A percentile compares a stretch with the other conserved stretches of the same genome.
phyloP scores from a whole-genome alignment of 2,329 filamentous ascomycete genomes.

The Aspergillus sp. region DNA sequence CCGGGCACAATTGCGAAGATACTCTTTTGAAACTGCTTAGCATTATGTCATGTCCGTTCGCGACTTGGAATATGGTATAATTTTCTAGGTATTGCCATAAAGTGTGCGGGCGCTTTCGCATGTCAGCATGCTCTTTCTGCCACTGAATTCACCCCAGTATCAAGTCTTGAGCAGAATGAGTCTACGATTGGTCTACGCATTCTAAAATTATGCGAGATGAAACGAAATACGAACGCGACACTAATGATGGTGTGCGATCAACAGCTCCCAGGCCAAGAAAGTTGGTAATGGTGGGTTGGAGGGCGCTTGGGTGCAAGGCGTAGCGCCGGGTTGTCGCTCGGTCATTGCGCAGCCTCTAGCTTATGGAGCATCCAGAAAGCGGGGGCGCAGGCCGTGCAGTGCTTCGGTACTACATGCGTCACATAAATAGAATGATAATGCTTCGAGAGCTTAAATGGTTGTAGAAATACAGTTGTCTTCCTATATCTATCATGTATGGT shows the following conservation, averaged over 20 bases:
- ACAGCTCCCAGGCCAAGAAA: background rate
- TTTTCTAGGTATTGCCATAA: background rate
- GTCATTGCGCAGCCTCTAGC: background rate
- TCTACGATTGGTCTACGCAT: background rate
- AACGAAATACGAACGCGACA: background rate
- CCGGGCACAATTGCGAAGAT: background rate
- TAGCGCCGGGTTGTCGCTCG: background rate
- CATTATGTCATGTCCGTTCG: background rate
- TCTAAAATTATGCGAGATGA: background rate
- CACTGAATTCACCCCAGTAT: background rate
- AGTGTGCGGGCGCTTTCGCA: background rate
- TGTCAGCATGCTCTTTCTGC: background rate
- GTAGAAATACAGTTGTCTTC: slow-evolving; percentile 5
- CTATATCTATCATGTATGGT: slow-evolving; percentile 1
- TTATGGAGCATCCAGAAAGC: background rate
- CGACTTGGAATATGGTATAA: background rate
- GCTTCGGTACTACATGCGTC: background rate
- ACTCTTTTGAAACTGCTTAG: background rate
- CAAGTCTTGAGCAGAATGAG: background rate
- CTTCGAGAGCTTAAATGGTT: background rate
- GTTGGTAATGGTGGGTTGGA: background rate
- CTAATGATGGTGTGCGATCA: too few species aligned
- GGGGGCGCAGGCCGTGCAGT: background rate
- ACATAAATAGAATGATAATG: background rate
- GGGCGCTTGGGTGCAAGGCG: background rate